A percentile compares a stretch with the other conserved stretches of the same genome.
These are phyloP conservation scores for Alternaria arbusti DNA, from an alignment of 2,329 filamentous ascomycete genomes.

Conservation along the genomic window DNA sequence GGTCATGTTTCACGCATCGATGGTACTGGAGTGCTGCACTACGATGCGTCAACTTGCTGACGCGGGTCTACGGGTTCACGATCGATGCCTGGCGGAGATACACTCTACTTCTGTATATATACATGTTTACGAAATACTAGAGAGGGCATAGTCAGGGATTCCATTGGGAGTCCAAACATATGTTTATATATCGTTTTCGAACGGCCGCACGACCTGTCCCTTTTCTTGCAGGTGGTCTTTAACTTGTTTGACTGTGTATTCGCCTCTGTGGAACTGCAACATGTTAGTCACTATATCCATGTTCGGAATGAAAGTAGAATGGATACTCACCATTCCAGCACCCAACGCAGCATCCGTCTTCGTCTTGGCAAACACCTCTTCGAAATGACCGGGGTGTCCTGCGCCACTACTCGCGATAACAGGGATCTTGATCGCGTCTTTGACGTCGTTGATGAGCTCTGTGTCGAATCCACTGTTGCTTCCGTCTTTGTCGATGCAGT, in stretches of 20 bases:
- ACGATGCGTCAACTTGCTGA: neutral
- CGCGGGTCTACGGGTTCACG: neutral
- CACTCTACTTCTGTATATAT: slow-evolving; percentile 1
- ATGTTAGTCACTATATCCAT: neutral
- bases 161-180: no score
- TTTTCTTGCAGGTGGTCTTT: slow-evolving; percentile 78
- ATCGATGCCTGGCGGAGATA: neutral
- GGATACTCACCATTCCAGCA: slow-evolving; percentile 77
- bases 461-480: slow-evolving; percentile 94
- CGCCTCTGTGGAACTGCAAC: slow-evolving; percentile 84
- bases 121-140: slow-evolving; percentile 1
- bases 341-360: slow-evolving; percentile 90
- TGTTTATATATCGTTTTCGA: slow-evolving; percentile 59
- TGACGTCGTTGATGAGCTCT: slow-evolving; percentile 88
- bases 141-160: neutral
- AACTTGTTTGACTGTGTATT: slow-evolving; percentile 93
- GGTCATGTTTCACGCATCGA: no score
- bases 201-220: slow-evolving; percentile 79
- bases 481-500: slow-evolving; percentile 97
- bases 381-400: slow-evolving; percentile 85
- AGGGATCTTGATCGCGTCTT: slow-evolving; percentile 84
- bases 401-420: slow-evolving; percentile 96
- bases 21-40: no score
- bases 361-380: slow-evolving; percentile 86
- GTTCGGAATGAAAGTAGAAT: neutral